A percentile compares a stretch with the other conserved stretches of the same genome.
phyloP scores from a whole-genome alignment of 148 eudicot genomes.

The Amaranthus cruentus region DNA sequence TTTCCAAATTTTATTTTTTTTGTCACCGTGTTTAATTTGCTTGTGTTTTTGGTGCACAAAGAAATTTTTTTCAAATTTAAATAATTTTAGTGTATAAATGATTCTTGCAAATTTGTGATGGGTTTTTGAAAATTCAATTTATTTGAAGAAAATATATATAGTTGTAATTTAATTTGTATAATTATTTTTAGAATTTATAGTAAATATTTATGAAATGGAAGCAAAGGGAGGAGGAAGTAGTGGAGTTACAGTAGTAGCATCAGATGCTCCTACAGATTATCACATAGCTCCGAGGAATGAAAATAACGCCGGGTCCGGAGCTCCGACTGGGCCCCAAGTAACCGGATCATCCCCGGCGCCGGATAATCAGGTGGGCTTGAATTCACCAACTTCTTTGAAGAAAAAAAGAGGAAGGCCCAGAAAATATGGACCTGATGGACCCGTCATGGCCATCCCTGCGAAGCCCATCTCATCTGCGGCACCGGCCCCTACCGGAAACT shows the following conservation, averaged over 20 bases:
- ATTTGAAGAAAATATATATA: not conserved
- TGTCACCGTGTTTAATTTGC: constrained; percentile 1
- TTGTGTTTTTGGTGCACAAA: not conserved
- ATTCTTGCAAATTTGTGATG: constrained; percentile 13
- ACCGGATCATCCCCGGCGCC: constrained; percentile 43
- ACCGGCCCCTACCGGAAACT: constrained; percentile 35
- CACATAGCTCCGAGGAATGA: constrained; percentile 67
- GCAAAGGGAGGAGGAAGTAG: constrained; percentile 39
- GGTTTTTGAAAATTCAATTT: constrained; percentile 1
- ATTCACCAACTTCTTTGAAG: constrained; percentile 34
- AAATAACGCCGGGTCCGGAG: not conserved
- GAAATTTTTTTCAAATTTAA: not conserved
- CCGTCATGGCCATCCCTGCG: constrained; percentile 55
- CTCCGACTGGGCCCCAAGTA: not conserved
- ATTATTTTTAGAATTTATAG: not conserved
- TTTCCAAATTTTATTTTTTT: constrained; percentile 1
- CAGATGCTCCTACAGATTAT: constrained; percentile 89
- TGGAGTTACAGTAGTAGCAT: constrained; percentile 83
- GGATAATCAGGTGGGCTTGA: constrained; percentile 23
- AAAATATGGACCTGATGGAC: constrained; percentile 82
- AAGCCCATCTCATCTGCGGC: constrained; percentile 69
- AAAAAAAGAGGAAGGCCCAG: constrained; percentile 95
- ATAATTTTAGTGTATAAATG: not conserved
- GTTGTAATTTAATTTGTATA: not conserved
- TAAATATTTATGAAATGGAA: constrained; percentile 41